These are phyloP conservation scores for Calocybe gambosa DNA, from an alignment of 1,284 basidiomycete species.

Conservation along the genomic window DNA sequence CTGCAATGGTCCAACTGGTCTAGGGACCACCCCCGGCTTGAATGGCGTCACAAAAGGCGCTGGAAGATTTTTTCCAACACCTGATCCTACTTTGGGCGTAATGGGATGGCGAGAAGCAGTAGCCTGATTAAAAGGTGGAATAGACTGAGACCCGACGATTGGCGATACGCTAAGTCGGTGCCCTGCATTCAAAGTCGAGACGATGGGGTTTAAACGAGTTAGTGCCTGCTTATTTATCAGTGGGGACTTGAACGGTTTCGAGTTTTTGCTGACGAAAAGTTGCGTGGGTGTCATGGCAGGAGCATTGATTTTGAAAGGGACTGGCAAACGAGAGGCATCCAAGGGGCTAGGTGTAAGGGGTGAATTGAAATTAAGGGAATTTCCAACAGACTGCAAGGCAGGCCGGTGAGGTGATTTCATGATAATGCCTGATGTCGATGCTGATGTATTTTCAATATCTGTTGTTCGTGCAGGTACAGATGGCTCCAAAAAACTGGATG, in stretches of 20 bases:
- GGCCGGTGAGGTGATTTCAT: conserved; percentile 24
- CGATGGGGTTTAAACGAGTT: conserved; percentile 11
- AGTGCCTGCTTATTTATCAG: conserved; percentile 25
- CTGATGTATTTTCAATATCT: conserved; percentile 20
- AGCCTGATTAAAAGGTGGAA: conserved; percentile 6
- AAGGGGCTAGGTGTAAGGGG: conserved; percentile 31
- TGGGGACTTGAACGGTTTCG: conserved; percentile 56
- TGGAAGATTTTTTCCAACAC: conserved; percentile 25
- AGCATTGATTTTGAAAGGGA: conserved; percentile 14
- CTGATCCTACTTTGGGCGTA: conserved; percentile 6
- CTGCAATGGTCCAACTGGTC: conserved; percentile 39
- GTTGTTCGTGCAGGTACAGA: not conserved
- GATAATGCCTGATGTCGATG: conserved; percentile 14
- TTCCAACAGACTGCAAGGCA: conserved; percentile 38
- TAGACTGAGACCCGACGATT: conserved; percentile 17
- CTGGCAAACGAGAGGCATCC: conserved; percentile 21
- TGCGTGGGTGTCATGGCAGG: conserved; percentile 19
- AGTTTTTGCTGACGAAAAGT: conserved; percentile 17
- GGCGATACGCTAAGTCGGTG: conserved; percentile 18
- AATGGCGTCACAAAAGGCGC: conserved; percentile 64
- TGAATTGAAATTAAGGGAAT: conserved; percentile 23
- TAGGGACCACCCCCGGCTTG: conserved; percentile 52
- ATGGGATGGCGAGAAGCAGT: conserved; percentile 26
- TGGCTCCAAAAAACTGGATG: not conserved
- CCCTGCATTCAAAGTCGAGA: conserved; percentile 23